phyloP scores from a whole-genome alignment of 2,329 filamentous ascomycete genomes.

The Aspergillus novofumigatus region DNA sequence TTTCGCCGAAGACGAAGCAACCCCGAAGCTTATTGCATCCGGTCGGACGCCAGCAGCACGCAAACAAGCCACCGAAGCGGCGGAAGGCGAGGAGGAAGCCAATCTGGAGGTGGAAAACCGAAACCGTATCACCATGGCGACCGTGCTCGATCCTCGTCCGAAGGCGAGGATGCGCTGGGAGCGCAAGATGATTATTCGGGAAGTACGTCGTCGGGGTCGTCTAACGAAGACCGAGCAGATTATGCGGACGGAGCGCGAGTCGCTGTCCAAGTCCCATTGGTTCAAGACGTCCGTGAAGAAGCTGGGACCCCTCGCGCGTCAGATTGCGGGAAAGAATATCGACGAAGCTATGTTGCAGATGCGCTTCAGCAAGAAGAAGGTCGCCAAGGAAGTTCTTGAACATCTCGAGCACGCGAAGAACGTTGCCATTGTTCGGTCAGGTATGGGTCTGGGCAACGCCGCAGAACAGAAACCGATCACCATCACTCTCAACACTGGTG shows the following conservation, averaged over 20 bases:
- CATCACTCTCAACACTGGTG: constrained; percentile 72
- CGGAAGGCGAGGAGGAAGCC: constrained; percentile 10
- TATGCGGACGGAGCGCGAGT: constrained; percentile 59
- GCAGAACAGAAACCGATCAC: constrained; percentile 43
- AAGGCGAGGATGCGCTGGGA: constrained; percentile 69
- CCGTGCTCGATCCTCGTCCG: constrained; percentile 71
- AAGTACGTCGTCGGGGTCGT: constrained; percentile 65
- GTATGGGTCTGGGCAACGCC: constrained; percentile 67
- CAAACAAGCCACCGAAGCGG: constrained; percentile 13
- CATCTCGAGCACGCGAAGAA: constrained; percentile 80
- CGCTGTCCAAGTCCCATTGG: constrained; percentile 60
- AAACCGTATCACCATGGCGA: constrained; percentile 54
- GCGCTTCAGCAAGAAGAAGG: constrained; percentile 92
- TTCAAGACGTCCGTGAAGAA: constrained; percentile 91
- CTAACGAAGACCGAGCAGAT: constrained; percentile 64
- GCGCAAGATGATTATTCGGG: constrained; percentile 75
- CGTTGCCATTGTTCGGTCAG: constrained; percentile 70
- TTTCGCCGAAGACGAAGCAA: constrained; percentile 36
- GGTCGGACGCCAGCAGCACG: constrained; percentile 25
- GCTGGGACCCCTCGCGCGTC: constrained; percentile 75
- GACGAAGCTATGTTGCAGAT: constrained; percentile 93
- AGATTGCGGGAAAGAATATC: constrained; percentile 89
- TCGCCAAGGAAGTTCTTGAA: constrained; percentile 71
- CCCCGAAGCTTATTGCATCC: constrained; percentile 20
- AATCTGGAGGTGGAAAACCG: constrained; percentile 30